Evolutionary conservation across 129 eudicot species (phyloP).

Genomic region (Smallanthus sonchifolius): DNA sequence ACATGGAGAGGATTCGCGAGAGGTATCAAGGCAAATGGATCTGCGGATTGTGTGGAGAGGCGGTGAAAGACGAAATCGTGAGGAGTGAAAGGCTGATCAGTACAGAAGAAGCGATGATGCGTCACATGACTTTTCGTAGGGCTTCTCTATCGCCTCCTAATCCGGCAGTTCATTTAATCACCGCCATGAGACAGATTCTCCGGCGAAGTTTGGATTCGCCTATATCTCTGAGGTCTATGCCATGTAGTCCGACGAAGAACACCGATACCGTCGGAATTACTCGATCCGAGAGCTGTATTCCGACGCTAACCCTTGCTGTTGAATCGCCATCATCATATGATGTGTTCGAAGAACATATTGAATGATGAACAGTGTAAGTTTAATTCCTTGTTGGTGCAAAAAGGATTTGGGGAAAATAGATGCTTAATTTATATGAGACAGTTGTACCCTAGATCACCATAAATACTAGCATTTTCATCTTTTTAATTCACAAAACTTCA

Average conservation of each 20-base stretch:
- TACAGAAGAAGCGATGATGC: constrained; percentile 65
- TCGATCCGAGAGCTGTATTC: constrained; percentile 65
- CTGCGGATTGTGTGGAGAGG: constrained; percentile 82
- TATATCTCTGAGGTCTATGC: constrained; percentile 51
- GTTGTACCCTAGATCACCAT: neutral
- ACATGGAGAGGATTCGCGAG: constrained; percentile 57
- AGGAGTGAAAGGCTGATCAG: constrained; percentile 57
- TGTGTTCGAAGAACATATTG: constrained; percentile 27
- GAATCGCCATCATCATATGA: constrained; percentile 25
- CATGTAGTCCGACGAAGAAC: constrained; percentile 49
- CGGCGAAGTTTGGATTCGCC: constrained; percentile 66
- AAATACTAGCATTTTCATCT: constrained; percentile 1
- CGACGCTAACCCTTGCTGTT: constrained; percentile 47
- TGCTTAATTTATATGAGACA: constrained; percentile 16
- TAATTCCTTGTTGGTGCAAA: neutral
- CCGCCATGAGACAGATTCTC: constrained; percentile 65
- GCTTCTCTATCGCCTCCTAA: constrained; percentile 58
- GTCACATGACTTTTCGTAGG: constrained; percentile 57
- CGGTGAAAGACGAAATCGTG: constrained; percentile 63
- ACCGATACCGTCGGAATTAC: constrained; percentile 7
- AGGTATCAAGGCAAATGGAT: constrained; percentile 80
- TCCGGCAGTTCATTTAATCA: constrained; percentile 63
- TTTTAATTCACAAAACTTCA: neutral
- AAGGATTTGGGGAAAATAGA: constrained; percentile 12
- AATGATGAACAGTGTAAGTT: constrained; percentile 11